Evolutionary conservation across 177 flowering plant species (phyloP).

Genomic region (Telopea speciosissima): DNA sequence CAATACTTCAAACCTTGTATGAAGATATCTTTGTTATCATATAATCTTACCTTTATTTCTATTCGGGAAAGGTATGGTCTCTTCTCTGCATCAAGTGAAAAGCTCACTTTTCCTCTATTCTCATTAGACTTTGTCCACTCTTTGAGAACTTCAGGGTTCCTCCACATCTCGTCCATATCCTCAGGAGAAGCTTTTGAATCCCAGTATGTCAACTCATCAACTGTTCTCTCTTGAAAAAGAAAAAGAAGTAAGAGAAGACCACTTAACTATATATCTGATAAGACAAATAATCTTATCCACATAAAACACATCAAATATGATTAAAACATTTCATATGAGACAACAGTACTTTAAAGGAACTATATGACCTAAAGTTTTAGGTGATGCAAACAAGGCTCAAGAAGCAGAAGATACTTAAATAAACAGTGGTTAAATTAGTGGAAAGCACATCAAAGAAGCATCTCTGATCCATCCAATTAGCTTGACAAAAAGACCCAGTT

Average conservation of each 20-base stretch:
- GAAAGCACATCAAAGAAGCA: neutral
- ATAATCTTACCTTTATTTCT: slow-evolving; percentile 60
- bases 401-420: neutral
- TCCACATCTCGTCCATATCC: slow-evolving; percentile 91
- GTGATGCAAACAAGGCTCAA: neutral
- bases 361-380: neutral
- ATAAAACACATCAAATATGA: neutral
- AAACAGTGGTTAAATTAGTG: neutral
- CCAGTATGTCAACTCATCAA: slow-evolving; percentile 45
- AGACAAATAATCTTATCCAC: neutral
- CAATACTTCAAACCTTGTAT: neutral
- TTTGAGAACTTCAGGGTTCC: slow-evolving; percentile 44
- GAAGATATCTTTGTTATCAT: neutral
- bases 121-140: slow-evolving; percentile 85
- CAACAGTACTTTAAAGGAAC: neutral
- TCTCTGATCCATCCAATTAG: neutral
- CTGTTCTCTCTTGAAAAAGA: slow-evolving; percentile 20
- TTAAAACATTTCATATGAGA: neutral
- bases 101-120: slow-evolving; percentile 60
- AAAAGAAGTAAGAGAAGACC: slow-evolving; percentile 2
- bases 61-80: slow-evolving; percentile 71
- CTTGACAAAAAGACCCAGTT: neutral
- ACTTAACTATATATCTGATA: neutral
- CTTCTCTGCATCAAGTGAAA: slow-evolving; percentile 60
- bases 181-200: slow-evolving; percentile 65